Conservation (phyloP, 2,329 filamentous ascomycete species). For the Dothistroma septosporum region DNA sequence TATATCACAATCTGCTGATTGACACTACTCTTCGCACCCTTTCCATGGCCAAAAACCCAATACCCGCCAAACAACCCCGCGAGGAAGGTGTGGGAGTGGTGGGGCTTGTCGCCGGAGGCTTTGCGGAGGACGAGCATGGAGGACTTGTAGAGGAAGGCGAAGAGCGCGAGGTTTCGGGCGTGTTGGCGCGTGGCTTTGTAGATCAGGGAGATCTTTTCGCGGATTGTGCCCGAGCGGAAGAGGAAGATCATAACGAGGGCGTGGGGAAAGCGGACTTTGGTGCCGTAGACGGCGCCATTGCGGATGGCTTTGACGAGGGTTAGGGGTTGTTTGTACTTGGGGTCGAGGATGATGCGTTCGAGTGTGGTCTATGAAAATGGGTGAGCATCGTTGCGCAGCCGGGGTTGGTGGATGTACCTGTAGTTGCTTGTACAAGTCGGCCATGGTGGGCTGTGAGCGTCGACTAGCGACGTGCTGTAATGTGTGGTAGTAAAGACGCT, state of each 20-base stretch:
- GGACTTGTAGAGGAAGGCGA: slow-evolving; percentile 85
- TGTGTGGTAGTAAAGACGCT: background rate
- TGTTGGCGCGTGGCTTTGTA: slow-evolving; percentile 84
- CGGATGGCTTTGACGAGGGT: slow-evolving; percentile 86
- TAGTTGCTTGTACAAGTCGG: slow-evolving; percentile 9
- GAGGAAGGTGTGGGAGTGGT: slow-evolving; percentile 77
- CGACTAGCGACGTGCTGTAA: slow-evolving; percentile 1
- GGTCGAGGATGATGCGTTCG: slow-evolving; percentile 75
- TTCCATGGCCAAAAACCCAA: slow-evolving; percentile 79
- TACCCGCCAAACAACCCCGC: slow-evolving; percentile 88
- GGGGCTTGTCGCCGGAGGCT: slow-evolving; percentile 53
- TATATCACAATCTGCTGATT: slow-evolving; percentile 98
- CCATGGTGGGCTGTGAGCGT: slow-evolving; percentile 6
- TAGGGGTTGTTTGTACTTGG: slow-evolving; percentile 77
- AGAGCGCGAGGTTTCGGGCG: slow-evolving; percentile 84
- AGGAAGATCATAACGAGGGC: slow-evolving; percentile 97
- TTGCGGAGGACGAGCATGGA: slow-evolving; percentile 69
- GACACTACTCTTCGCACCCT: slow-evolving; percentile 62
- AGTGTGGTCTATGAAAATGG: slow-evolving; percentile 55
- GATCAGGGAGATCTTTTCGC: slow-evolving; percentile 72
- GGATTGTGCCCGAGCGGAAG: slow-evolving; percentile 80
- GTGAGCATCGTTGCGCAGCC: background rate
- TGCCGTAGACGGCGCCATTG: slow-evolving; percentile 94
- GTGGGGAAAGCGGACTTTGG: slow-evolving; percentile 97
- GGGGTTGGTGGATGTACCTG: background rate